Evolutionary conservation across 805 yeast genomes (phyloP).

Genomic region (Wickerhamiella musiphila): DNA sequence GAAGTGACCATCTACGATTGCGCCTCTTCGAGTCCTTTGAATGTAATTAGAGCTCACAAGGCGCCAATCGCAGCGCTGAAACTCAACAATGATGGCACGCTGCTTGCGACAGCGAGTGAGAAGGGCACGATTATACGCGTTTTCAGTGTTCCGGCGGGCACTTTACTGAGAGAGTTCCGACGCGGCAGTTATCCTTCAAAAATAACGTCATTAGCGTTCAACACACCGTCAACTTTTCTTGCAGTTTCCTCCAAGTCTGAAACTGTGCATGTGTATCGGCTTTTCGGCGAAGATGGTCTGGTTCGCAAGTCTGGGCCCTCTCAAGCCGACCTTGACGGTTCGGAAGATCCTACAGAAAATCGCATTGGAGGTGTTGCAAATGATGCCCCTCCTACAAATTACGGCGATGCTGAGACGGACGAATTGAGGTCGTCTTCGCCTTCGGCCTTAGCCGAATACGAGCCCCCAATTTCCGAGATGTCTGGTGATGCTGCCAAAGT

Average conservation of each 20-base stretch:
- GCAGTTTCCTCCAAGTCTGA: constrained; percentile 81
- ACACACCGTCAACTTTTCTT: constrained; percentile 47
- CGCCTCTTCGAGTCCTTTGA: constrained; percentile 50
- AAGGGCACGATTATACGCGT: constrained; percentile 84
- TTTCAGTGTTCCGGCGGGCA: constrained; percentile 42
- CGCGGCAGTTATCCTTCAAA: constrained; percentile 75
- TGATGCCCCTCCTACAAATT: neutral
- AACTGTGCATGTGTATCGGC: constrained; percentile 79
- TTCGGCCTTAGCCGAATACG: neutral
- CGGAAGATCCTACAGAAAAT: too few species aligned
- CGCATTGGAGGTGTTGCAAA: neutral
- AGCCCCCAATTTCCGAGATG: neutral
- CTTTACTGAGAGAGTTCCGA: constrained; percentile 51
- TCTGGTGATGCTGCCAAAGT: neutral
- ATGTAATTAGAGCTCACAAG: constrained; percentile 75
- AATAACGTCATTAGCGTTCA: constrained; percentile 62
- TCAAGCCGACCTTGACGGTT: neutral
- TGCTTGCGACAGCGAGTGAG: constrained; percentile 75
- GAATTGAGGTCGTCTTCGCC: neutral
- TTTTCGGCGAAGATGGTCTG: constrained; percentile 27
- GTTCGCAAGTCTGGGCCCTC: neutral
- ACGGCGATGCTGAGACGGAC: constrained; percentile 1
- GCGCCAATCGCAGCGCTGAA: constrained; percentile 51
- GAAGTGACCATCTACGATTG: constrained; percentile 71
- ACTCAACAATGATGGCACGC: constrained; percentile 55